Percentiles rank a stretch among this genome's conserved stretches.
Conservation (phyloP, 1,139 yeast genomes). For the Hanseniaspora uvarum region DNA sequence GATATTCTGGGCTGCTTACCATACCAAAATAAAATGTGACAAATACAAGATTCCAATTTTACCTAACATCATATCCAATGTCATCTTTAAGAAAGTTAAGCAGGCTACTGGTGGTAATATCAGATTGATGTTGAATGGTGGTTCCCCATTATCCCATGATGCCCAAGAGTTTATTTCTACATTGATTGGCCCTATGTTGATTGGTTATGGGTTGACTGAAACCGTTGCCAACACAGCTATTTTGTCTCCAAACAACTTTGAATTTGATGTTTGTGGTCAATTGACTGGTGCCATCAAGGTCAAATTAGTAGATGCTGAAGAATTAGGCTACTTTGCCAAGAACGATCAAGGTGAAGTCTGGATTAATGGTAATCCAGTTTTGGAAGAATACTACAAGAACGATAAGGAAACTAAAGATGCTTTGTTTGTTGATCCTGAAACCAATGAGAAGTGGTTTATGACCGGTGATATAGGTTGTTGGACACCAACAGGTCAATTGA, state of each 20-base stretch:
- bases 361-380: conserved; percentile 63
- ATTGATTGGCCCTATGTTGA: conserved; percentile 74
- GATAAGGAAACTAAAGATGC: conserved; percentile 71
- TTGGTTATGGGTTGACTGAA: conserved; percentile 96
- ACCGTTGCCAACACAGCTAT: conserved; percentile 83
- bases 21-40: conserved; percentile 54
- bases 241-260: conserved; percentile 53
- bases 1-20: conserved; percentile 81
- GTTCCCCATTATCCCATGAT: conserved; percentile 76
- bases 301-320: conserved; percentile 83
- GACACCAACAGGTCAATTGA: conserved; percentile 68
- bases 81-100: conserved; percentile 77
- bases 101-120: conserved; percentile 93
- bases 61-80: conserved; percentile 48
- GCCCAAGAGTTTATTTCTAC: conserved; percentile 78
- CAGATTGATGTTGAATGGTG: conserved; percentile 73
- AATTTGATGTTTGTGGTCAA: conserved; percentile 70
- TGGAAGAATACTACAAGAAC: conserved; percentile 72
- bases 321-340: conserved; percentile 84
- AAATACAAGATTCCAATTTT: conserved; percentile 61
- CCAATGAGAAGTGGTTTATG: conserved; percentile 53
- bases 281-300: conserved; percentile 74
- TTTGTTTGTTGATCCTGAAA: conserved; percentile 32
- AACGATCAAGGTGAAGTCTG: conserved; percentile 88
- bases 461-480: conserved; percentile 98